phyloP scores from a whole-genome alignment of 345 rosid species.

The Reutealis trisperma region DNA sequence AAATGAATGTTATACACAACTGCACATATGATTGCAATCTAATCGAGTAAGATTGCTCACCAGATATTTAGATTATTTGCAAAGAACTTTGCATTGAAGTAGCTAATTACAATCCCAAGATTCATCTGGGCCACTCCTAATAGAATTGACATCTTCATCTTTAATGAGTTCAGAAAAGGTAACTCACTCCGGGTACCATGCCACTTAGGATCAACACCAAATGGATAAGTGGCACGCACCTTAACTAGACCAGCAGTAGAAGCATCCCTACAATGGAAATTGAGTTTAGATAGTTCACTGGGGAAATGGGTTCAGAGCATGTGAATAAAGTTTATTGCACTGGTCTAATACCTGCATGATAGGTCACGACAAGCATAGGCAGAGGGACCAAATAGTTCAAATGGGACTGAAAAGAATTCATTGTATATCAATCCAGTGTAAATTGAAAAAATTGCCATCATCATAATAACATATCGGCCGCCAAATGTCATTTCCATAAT shows the following conservation, averaged over 20 bases:
- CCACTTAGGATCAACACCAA: conserved; percentile 97
- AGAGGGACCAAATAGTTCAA: conserved; percentile 76
- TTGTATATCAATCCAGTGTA: conserved; percentile 93
- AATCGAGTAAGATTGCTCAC: conserved; percentile 32
- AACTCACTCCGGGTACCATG: conserved; percentile 90
- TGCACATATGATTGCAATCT: not conserved
- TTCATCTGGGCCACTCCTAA: conserved; percentile 97
- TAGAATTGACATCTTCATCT: conserved; percentile 99
- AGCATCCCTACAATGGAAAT: conserved; percentile 57
- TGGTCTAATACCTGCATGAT: conserved; percentile 65
- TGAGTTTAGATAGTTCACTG: not conserved
- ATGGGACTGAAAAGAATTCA: conserved; percentile 97
- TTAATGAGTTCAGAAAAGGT: conserved; percentile 90
- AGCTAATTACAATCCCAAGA: conserved; percentile 90
- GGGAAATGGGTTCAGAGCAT: not conserved
- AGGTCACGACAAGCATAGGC: conserved; percentile 91
- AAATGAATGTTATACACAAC: not conserved
- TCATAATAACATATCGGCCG: conserved; percentile 89
- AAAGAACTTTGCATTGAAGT: conserved; percentile 82
- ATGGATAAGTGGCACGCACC: conserved; percentile 74
- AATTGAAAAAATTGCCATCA: conserved; percentile 95
- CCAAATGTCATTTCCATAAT: conserved; percentile 93
- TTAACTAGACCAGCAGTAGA: conserved; percentile 76
- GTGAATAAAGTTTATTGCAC: not conserved
- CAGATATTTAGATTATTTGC: conserved; percentile 58